phyloP scores from a whole-genome alignment of 2,329 filamentous ascomycete genomes.

The Aspergillus arachidicola region DNA sequence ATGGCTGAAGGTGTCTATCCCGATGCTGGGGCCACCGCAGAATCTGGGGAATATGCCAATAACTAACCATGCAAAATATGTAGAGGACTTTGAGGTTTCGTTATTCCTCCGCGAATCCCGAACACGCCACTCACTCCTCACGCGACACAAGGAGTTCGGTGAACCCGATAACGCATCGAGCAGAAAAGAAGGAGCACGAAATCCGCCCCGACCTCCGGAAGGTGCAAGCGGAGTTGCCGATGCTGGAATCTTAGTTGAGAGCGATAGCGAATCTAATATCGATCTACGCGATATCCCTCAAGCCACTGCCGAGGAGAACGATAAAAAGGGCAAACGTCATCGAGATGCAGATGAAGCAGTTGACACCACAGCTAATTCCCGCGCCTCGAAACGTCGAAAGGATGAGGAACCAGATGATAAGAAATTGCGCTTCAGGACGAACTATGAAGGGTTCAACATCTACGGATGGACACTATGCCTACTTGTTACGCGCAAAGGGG shows the following conservation, averaged over 20 bases:
- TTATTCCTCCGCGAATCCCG: slow-evolving; percentile 88
- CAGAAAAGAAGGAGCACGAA: background rate
- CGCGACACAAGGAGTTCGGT: slow-evolving; percentile 78
- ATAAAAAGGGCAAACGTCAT: slow-evolving; percentile 9
- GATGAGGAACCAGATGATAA: slow-evolving; percentile 69
- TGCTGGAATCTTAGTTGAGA: slow-evolving; percentile 58
- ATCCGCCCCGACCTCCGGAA: slow-evolving; percentile 27
- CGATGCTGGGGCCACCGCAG: background rate
- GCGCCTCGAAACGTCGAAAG: slow-evolving; percentile 35
- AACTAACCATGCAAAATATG: slow-evolving; percentile 8
- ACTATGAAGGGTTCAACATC: slow-evolving; percentile 94
- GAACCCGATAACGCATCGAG: slow-evolving; percentile 39
- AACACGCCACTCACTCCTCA: slow-evolving; percentile 81
- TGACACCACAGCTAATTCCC: slow-evolving; percentile 15
- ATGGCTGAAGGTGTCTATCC: slow-evolving; percentile 68
- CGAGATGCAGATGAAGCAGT: slow-evolving; percentile 24
- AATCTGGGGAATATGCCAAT: background rate
- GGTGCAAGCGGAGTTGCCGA: slow-evolving; percentile 24
- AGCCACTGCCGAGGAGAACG: slow-evolving; percentile 25
- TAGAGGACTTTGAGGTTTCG: slow-evolving; percentile 93
- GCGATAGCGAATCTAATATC: slow-evolving; percentile 56
- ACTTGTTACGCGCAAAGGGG: slow-evolving; percentile 74
- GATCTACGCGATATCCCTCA: slow-evolving; percentile 62
- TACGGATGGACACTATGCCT: slow-evolving; percentile 91
- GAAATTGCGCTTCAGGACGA: slow-evolving; percentile 81